Percentiles rank a stretch among this genome's conserved stretches.
Evolutionary conservation across 768 basidiomycete genomes (phyloP).

Genomic region (Rickenella mellea): DNA sequence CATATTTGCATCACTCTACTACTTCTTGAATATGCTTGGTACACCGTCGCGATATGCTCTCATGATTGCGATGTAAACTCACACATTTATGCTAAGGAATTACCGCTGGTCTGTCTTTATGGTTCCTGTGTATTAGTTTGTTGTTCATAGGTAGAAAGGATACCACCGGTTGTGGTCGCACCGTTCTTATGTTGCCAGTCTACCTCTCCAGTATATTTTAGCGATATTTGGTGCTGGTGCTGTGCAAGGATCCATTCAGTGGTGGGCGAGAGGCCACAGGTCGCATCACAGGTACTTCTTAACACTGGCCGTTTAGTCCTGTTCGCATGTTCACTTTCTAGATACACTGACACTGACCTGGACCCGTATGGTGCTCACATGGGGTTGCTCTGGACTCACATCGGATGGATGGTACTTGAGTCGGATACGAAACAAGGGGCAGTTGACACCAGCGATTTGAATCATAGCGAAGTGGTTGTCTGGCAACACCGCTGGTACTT

Average conservation of each 20-base stretch:
- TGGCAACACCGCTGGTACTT: constrained; percentile 47
- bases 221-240: constrained; percentile 37
- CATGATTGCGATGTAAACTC: too few species aligned
- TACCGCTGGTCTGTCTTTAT: constrained; percentile 11
- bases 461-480: constrained; percentile 32
- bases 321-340: not conserved
- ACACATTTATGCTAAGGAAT: constrained; percentile 8
- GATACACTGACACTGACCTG: constrained; percentile 43
- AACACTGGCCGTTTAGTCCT: not conserved
- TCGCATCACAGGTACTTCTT: constrained; percentile 36
- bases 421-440: constrained; percentile 36
- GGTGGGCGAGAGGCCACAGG: constrained; percentile 49
- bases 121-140: constrained; percentile 13
- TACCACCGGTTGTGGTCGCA: constrained; percentile 52
- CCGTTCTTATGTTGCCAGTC: constrained; percentile 41
- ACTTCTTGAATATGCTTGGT: constrained; percentile 84
- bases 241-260: constrained; percentile 44
- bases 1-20: constrained; percentile 59
- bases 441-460: constrained; percentile 41
- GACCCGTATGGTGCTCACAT: constrained; percentile 48
- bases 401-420: constrained; percentile 46
- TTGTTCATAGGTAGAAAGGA: constrained; percentile 19
- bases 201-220: constrained; percentile 36
- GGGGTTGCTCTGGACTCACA: constrained; percentile 40
- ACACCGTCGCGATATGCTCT: constrained; percentile 9